phyloP scores from a whole-genome alignment of 768 basidiomycete species.

The Kwoniella pini region DNA sequence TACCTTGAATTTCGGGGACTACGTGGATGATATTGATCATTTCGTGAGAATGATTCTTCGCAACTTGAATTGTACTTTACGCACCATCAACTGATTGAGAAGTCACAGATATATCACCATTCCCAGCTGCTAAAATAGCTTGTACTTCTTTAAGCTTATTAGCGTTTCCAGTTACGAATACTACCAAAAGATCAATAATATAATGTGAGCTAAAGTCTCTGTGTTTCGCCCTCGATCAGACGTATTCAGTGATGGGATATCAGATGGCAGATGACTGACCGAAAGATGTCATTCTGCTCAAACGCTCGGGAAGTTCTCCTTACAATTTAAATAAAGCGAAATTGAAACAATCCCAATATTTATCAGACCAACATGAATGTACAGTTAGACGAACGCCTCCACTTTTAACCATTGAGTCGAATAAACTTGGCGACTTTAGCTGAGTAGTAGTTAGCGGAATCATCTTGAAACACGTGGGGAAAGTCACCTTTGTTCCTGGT shows the following conservation, averaged over 20 bases:
- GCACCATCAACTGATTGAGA: constrained; percentile 77
- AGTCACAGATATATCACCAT: constrained; percentile 67
- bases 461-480: too few species aligned
- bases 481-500: too few species aligned
- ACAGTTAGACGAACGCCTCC: too few species aligned
- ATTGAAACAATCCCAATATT: too few species aligned
- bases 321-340: too few species aligned
- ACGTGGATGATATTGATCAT: background rate
- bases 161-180: constrained; percentile 91
- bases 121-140: constrained; percentile 67
- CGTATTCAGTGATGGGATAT: background rate
- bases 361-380: too few species aligned
- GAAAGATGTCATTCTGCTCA: constrained; percentile 36
- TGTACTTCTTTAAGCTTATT: constrained; percentile 89
- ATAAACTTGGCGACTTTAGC: too few species aligned
- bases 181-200: constrained; percentile 56
- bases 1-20: constrained; percentile 96
- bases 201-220: background rate
- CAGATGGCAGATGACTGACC: constrained; percentile 17
- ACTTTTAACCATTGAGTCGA: too few species aligned
- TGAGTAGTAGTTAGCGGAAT: too few species aligned
- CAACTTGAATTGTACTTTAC: constrained; percentile 41
- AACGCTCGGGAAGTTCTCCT: too few species aligned
- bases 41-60: constrained; percentile 11
- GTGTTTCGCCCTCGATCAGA: background rate